Evolutionary conservation across 345 rosid species (phyloP).

Genomic region (Garcia nutans): DNA sequence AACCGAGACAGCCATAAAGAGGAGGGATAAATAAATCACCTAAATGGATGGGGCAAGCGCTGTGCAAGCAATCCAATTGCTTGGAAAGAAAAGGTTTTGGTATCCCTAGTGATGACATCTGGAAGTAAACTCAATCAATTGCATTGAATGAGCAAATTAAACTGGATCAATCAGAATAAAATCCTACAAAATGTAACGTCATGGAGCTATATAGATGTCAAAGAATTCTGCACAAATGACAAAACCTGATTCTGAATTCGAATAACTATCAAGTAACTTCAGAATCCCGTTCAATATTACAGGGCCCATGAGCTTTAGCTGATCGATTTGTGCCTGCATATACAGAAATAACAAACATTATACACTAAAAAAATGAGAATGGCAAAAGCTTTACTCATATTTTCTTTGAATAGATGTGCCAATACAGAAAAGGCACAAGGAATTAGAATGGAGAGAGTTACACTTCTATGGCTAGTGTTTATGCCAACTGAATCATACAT

Average conservation of each 20-base stretch:
- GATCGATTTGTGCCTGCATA: slow-evolving; percentile 76
- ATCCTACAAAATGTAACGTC: neutral
- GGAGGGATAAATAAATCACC: slow-evolving; percentile 43
- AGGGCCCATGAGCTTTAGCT: slow-evolving; percentile 92
- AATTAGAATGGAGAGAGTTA: neutral
- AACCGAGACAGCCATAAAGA: slow-evolving; percentile 26
- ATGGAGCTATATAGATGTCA: neutral
- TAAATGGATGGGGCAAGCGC: slow-evolving; percentile 87
- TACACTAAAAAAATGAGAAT: neutral
- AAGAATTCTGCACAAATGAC: slow-evolving; percentile 6
- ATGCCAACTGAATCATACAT: neutral
- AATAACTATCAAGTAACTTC: slow-evolving; percentile 83
- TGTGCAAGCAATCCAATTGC: slow-evolving; percentile 89
- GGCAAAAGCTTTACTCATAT: neutral
- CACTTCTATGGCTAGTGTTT: neutral
- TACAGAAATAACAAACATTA: slow-evolving; percentile 9
- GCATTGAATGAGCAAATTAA: slow-evolving; percentile 18
- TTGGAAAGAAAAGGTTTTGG: slow-evolving; percentile 78
- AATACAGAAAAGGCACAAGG: neutral
- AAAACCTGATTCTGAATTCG: slow-evolving; percentile 70
- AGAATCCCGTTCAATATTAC: slow-evolving; percentile 72
- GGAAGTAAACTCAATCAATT: slow-evolving; percentile 18
- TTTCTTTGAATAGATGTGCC: neutral
- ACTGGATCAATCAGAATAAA: slow-evolving; percentile 13
- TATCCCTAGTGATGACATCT: slow-evolving; percentile 75